Evolutionary conservation across 2,329 filamentous ascomycete species (phyloP).

Genomic region (Fusarium virguliforme): DNA sequence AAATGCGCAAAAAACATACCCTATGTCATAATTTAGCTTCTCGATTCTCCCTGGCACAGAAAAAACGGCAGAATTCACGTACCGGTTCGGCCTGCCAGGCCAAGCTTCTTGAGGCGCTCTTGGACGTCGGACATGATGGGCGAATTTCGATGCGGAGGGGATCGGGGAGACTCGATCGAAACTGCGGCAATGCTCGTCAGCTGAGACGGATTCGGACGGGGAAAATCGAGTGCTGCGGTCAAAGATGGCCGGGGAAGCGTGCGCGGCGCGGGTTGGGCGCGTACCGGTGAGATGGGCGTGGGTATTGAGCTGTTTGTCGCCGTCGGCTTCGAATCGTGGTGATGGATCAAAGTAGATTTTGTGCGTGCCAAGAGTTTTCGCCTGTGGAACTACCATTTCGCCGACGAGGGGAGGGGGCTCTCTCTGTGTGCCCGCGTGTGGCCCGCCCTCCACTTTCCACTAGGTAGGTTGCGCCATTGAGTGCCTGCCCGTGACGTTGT

Average conservation of each 20-base stretch:
- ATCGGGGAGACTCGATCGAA: conserved; percentile 51
- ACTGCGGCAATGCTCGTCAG: conserved; percentile 52
- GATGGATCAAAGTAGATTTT: conserved; percentile 60
- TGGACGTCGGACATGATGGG: conserved; percentile 70
- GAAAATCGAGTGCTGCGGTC: conserved; percentile 40
- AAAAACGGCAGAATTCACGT: conserved; percentile 60
- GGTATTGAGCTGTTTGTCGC: conserved; percentile 57
- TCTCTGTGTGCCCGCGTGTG: conserved; percentile 26
- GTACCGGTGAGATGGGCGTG: conserved; percentile 56
- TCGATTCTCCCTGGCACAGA: conserved; percentile 2
- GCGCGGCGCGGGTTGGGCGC: conserved; percentile 43
- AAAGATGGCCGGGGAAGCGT: conserved; percentile 33
- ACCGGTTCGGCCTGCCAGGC: conserved; percentile 75
- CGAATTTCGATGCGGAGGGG: conserved; percentile 52
- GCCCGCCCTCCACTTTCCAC: conserved; percentile 31
- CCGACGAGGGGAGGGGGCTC: conserved; percentile 49
- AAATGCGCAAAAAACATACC: conserved; percentile 56
- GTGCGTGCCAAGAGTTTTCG: conserved; percentile 65
- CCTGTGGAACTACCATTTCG: conserved; percentile 59
- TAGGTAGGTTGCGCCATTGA: conserved; percentile 36
- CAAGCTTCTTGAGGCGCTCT: conserved; percentile 74
- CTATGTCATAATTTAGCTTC: conserved; percentile 49
- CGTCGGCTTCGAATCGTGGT: conserved; percentile 55
- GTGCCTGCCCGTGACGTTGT: conserved; percentile 41
- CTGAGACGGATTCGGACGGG: conserved; percentile 44